A percentile compares a stretch with the other conserved stretches of the same genome.
These are phyloP conservation scores for Mortierella sp. DNA, from an alignment of 371 early-diverging fungal genomes.

Conservation along the genomic window DNA sequence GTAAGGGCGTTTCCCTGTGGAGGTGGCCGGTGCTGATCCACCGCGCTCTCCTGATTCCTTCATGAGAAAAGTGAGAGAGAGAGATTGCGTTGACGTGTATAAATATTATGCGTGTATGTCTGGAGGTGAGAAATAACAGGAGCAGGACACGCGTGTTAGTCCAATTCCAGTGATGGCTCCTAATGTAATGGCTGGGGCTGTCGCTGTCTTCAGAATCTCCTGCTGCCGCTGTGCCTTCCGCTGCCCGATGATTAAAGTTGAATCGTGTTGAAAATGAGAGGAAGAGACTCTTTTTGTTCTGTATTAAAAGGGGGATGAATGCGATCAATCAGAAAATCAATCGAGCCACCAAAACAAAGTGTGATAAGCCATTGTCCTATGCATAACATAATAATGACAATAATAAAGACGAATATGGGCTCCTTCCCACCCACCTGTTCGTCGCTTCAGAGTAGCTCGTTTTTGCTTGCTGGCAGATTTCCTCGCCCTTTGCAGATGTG, in stretches of 20 bases:
- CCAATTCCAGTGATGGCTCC: background rate
- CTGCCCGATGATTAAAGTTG: background rate
- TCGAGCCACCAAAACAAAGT: too few species aligned
- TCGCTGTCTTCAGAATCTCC: background rate
- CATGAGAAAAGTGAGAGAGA: conserved; percentile 11
- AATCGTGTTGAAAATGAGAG: background rate
- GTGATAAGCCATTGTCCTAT: too few species aligned
- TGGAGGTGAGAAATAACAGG: background rate
- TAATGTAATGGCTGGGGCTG: background rate
- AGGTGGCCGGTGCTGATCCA: conserved; percentile 11
- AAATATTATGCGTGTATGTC: background rate
- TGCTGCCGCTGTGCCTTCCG: background rate
- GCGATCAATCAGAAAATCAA: too few species aligned
- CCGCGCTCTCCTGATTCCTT: conserved; percentile 34
- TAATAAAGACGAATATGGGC: too few species aligned
- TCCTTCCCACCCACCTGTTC: too few species aligned
- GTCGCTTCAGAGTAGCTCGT: too few species aligned
- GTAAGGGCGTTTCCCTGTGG: conserved; percentile 31
- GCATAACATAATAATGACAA: too few species aligned
- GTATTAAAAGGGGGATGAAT: too few species aligned
- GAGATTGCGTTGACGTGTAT: background rate
- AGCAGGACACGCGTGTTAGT: background rate
- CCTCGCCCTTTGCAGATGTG: too few species aligned
- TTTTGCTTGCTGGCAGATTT: too few species aligned
- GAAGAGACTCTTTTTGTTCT: too few species aligned